Conservation (phyloP, 495 filamentous ascomycete species). For the Chaetomidium leptoderma region DNA sequence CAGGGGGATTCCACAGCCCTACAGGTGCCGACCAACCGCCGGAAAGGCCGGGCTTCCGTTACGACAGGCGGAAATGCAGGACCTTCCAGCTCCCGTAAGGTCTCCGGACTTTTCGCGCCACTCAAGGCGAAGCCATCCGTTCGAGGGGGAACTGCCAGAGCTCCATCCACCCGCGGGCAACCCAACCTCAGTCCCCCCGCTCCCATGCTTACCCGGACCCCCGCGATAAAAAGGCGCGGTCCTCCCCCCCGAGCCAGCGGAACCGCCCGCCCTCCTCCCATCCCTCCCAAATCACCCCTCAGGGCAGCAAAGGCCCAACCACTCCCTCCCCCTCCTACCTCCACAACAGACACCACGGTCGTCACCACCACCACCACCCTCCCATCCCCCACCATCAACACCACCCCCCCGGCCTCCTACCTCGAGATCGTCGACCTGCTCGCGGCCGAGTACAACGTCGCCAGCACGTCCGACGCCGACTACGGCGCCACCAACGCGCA, state of each 20-base stretch:
- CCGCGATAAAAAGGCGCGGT: too few species aligned
- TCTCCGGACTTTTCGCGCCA: too few species aligned
- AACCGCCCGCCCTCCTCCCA: too few species aligned
- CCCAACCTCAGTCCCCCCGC: neutral
- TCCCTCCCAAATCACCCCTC: too few species aligned
- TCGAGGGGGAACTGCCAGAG: neutral
- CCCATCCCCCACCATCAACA: neutral
- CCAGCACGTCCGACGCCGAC: conserved; percentile 17
- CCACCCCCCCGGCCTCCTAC: neutral
- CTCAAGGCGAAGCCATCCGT: neutral
- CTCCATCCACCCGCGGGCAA: neutral
- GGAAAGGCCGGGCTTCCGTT: neutral
- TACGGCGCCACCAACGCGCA: conserved; percentile 15
- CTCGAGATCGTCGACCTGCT: neutral
- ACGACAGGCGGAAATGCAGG: neutral
- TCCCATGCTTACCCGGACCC: too few species aligned
- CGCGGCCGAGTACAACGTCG: neutral
- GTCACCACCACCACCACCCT: neutral
- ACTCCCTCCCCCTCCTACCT: neutral
- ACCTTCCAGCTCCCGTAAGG: too few species aligned
- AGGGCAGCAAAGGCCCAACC: too few species aligned
- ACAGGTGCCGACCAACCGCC: too few species aligned
- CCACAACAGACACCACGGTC: neutral
- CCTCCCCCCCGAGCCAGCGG: too few species aligned
- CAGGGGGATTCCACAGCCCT: too few species aligned